Evolutionary conservation across 2,329 filamentous ascomycete genomes (phyloP).

Genomic region (Falciphora oryzae): DNA sequence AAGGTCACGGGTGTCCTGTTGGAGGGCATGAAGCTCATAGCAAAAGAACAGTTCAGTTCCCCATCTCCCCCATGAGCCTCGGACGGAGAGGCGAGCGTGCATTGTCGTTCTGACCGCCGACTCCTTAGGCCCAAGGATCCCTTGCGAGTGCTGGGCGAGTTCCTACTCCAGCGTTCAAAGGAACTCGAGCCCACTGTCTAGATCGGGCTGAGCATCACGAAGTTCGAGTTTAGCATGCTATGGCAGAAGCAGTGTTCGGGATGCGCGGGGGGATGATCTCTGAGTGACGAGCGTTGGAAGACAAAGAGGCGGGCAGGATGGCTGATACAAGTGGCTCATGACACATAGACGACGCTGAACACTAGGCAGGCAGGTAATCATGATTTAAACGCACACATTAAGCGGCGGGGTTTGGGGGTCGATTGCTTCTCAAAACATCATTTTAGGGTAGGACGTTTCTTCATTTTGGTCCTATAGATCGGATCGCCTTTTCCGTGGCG

Average conservation of each 20-base stretch:
- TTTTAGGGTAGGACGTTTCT: background rate
- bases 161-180: slow-evolving; percentile 59
- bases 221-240: background rate
- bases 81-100: slow-evolving; percentile 6
- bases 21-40: slow-evolving; percentile 69
- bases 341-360: background rate
- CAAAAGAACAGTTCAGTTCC: slow-evolving; percentile 60
- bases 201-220: no score
- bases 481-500: background rate
- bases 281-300: no score
- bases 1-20: slow-evolving; percentile 63
- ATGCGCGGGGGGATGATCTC: background rate
- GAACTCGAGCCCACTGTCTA: slow-evolving; percentile 46
- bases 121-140: slow-evolving; percentile 57
- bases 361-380: background rate
- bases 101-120: background rate
- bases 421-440: background rate
- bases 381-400: background rate
- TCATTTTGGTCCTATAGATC: background rate
- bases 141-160: slow-evolving; percentile 64
- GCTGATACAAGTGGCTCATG: background rate
- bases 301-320: background rate
- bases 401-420: background rate
- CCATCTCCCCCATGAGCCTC: background rate
- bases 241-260: no score